Evolutionary conservation across 495 filamentous ascomycete genomes (phyloP).

Genomic region (Aspergillus sclerotiicarbonarius): DNA sequence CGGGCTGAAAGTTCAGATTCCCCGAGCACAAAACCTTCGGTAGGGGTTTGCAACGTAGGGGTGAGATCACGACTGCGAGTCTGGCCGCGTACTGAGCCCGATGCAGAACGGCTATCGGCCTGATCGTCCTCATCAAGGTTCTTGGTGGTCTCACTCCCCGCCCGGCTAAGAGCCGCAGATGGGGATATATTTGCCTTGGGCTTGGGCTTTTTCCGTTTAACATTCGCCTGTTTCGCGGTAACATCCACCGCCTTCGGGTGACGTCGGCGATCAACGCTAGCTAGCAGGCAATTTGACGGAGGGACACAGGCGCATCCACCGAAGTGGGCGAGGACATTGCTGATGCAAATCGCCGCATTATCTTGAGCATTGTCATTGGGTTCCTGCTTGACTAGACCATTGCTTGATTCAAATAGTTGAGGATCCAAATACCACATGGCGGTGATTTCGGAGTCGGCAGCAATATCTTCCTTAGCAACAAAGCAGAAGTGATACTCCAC

Average conservation of each 20-base stretch:
- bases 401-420: conserved; percentile 43
- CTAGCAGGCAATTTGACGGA: conserved; percentile 63
- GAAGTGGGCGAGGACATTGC: conserved; percentile 75
- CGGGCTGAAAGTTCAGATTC: conserved; percentile 73
- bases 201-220: conserved; percentile 59
- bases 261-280: conserved; percentile 69
- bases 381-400: conserved; percentile 48
- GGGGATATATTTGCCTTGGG: conserved; percentile 63
- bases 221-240: conserved; percentile 28
- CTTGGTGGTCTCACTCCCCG: conserved; percentile 68
- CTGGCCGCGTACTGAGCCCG: conserved; percentile 71
- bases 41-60: conserved; percentile 48
- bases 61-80: conserved; percentile 80
- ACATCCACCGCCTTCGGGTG: conserved; percentile 45
- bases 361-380: conserved; percentile 43
- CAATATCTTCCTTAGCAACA: conserved; percentile 70
- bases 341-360: conserved; percentile 57
- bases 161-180: conserved; percentile 74
- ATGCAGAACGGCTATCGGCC: conserved; percentile 61
- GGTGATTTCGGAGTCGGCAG: conserved; percentile 60
- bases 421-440: conserved; percentile 64
- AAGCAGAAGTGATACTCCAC: conserved; percentile 87
- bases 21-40: conserved; percentile 45
- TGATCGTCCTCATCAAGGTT: conserved; percentile 50
- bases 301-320: conserved; percentile 83